Percentiles rank a stretch among this genome's conserved stretches.
These are phyloP conservation scores for Pseudogymnoascus pannorum DNA, from an alignment of 2,329 filamentous ascomycete species.

Conservation along the genomic window DNA sequence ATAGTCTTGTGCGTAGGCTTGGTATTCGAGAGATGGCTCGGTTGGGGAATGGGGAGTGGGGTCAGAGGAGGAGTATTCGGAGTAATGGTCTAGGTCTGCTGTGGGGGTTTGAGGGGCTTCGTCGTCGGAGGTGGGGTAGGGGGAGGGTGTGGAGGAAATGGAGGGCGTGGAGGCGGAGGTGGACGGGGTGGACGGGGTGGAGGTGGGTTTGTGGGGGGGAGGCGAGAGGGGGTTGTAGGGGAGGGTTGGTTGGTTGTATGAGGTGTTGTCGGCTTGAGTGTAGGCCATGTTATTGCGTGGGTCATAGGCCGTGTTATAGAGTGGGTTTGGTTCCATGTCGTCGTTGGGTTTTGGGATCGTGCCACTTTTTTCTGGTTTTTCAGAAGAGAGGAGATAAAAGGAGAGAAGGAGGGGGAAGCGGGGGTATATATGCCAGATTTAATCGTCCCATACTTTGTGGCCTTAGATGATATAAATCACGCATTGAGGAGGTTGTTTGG, in stretches of 20 bases:
- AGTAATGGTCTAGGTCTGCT: no score
- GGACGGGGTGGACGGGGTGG: neutral
- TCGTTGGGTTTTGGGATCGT: neutral
- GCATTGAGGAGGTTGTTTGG: neutral
- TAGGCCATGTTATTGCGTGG: neutral
- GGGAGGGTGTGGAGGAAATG: no score
- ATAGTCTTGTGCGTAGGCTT: neutral
- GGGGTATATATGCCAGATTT: neutral
- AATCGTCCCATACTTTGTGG: neutral
- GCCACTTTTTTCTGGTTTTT: neutral
- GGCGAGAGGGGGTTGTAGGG: neutral
- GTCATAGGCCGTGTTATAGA: neutral
- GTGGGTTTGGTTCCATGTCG: neutral
- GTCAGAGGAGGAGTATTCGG: neutral
- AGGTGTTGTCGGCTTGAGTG: neutral
- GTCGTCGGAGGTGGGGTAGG: neutral
- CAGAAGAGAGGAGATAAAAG: neutral
- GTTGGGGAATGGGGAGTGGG: neutral
- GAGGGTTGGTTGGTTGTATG: neutral
- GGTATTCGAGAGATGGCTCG: neutral
- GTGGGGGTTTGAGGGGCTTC: neutral
- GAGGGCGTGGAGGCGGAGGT: no score
- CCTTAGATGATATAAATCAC: neutral
- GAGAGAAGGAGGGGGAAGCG: neutral
- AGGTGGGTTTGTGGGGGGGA: neutral